Conservation (phyloP, 148 eudicot genomes). For the Dianthus caryophyllus region DNA sequence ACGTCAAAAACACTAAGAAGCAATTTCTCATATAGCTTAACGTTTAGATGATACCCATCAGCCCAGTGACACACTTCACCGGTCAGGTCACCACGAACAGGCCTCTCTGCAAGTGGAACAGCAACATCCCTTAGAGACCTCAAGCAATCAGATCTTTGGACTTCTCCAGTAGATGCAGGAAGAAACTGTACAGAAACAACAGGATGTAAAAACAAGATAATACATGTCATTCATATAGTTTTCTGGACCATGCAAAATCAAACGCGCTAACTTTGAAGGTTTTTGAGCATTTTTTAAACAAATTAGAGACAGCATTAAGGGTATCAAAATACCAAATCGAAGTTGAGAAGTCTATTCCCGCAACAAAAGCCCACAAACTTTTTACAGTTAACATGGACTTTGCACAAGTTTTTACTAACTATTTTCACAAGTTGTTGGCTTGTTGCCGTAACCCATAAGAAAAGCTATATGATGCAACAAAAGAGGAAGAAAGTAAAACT, state of each 20-base stretch:
- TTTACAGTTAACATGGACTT: background rate
- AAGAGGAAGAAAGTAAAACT: too few species aligned
- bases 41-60: slow-evolving; percentile 98
- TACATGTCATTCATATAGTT: background rate
- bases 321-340: background rate
- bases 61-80: slow-evolving; percentile 99
- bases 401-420: too few species aligned
- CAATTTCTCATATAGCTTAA: slow-evolving; percentile 89
- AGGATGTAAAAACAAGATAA: slow-evolving; percentile 3
- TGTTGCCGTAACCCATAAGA: too few species aligned
- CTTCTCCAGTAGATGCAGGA: slow-evolving; percentile 74
- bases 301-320: background rate
- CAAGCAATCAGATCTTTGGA: slow-evolving; percentile 89
- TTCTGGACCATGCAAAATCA: background rate
- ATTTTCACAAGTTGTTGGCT: too few species aligned
- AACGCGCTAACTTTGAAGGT: background rate
- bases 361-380: background rate
- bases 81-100: slow-evolving; percentile 97
- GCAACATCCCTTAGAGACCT: slow-evolving; percentile 81
- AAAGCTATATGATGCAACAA: too few species aligned
- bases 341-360: background rate
- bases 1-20: slow-evolving; percentile 93
- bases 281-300: background rate
- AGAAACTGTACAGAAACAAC: slow-evolving; percentile 51
- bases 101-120: slow-evolving; percentile 94